Conservation (phyloP, 768 basidiomycete species). For the Epithele typhae region DNA sequence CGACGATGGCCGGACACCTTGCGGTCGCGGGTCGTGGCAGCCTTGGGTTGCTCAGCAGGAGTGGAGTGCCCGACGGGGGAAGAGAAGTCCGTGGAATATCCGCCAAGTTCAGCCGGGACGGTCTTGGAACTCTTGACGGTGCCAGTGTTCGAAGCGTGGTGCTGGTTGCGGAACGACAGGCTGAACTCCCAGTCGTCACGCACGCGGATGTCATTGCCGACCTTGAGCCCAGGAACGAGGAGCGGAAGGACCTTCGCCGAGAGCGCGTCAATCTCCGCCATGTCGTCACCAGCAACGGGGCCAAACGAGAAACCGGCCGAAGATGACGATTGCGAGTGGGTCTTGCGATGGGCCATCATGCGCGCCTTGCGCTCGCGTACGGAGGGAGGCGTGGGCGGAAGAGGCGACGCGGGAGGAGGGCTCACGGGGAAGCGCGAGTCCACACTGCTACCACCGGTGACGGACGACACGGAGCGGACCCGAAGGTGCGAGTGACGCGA, state of each 20-base stretch:
- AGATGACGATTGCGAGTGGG: conserved; percentile 41
- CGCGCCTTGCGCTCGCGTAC: conserved; percentile 53
- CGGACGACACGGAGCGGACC: conserved; percentile 54
- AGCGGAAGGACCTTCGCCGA: conserved; percentile 66
- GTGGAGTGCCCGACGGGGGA: conserved; percentile 60
- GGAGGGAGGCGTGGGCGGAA: conserved; percentile 73
- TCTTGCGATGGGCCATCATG: conserved; percentile 54
- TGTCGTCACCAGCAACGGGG: conserved; percentile 42
- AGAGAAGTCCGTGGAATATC: conserved; percentile 38
- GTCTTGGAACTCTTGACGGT: conserved; percentile 14
- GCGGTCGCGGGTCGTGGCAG: conserved; percentile 21
- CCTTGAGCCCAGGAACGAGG: conserved; percentile 60
- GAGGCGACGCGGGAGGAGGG: conserved; percentile 63
- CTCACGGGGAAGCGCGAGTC: conserved; percentile 27
- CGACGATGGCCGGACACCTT: conserved; percentile 54
- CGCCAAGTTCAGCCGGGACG: conserved; percentile 28
- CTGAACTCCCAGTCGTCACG: conserved; percentile 25
- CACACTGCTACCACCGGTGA: conserved; percentile 30
- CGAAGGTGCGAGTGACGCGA: conserved; percentile 44
- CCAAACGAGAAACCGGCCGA: conserved; percentile 64
- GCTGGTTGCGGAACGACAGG: conserved; percentile 7
- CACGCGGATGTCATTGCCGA: conserved; percentile 54
- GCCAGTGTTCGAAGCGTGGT: conserved; percentile 5
- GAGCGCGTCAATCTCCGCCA: conserved; percentile 67
- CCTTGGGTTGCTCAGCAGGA: conserved; percentile 36